Base-by-base conservation (phyloP, 2,329 filamentous ascomycete genomes). In the Rhynchosporium secalis region DNA sequence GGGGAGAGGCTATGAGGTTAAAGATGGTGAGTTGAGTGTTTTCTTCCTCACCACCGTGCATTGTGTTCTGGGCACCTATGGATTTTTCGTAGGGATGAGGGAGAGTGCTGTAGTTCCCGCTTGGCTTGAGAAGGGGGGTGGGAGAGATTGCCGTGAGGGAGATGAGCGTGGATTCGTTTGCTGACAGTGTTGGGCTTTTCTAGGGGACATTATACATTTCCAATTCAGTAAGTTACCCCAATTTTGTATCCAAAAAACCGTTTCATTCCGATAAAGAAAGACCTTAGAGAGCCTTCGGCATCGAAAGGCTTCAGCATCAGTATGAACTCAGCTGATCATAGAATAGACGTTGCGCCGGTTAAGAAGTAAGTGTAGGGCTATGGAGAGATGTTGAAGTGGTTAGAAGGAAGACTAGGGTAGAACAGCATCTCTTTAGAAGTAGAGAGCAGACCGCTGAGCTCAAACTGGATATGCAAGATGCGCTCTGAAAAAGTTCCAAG, bases 131-230 rank as follows among this genome's bases (percentile, higher is more conserved):
- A n/a, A 2, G n/a, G n/a, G 10, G n/a, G 12, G 40, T 4, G 4
- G 4, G 10, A 43, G 40, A n/a, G 40, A 8, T 4, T 26, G 54
- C 26, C 10, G 77, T 78, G 13, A 75, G 78, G 72, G 76, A 78
- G 57, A 76, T 51, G 10, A 7, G 26, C 28, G 31, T 12, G 12
- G 20, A 33, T 20, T 7, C 10, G 8, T 13, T 38, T 51, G 36
- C 36, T 54, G n/a, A 54, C 33, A 5, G 20, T 40, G 1, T 13
- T 1, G 33, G 20, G 15, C 4, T 38, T 15, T 10, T 54, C 3
- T 41, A 54, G 49, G 76, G 61, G 77, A 78, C 58, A 78, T 78
- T 20, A 73, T 78, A 54, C 77, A 78, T 68, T 78, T 78, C 66
- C 76, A 78, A 54, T 78, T 78, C 67, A 78, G 76, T 78, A 73